These are phyloP conservation scores for Saposhnikovia divaricata DNA, from an alignment of 129 eudicot genomes.

Conservation along the genomic window DNA sequence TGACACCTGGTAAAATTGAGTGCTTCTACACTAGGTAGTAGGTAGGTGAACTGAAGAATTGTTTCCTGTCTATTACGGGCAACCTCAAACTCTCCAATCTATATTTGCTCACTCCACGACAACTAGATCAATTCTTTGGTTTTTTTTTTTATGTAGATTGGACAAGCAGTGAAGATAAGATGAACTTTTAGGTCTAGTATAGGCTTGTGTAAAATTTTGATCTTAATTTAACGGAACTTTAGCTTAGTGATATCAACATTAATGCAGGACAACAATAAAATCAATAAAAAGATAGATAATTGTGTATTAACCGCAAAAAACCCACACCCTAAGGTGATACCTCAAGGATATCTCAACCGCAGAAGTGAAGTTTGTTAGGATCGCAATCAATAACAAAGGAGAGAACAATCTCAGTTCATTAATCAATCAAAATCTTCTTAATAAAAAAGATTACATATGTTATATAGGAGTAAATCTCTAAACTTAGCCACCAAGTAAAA, in stretches of 20 bases:
- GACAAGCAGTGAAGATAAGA: not conserved
- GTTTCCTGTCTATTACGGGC: not conserved
- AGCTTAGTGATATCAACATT: not conserved
- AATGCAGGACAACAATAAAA: no score
- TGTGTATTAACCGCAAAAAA: no score
- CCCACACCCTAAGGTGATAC: no score
- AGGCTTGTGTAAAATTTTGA: not conserved
- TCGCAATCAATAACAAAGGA: no score
- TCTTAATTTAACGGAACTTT: not conserved
- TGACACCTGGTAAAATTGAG: not conserved
- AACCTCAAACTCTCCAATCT: not conserved
- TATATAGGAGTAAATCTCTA: no score
- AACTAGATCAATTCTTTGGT: not conserved
- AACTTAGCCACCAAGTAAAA: no score
- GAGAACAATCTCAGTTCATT: no score
- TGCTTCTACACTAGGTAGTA: not conserved
- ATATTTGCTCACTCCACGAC: not conserved
- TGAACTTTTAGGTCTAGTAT: not conserved
- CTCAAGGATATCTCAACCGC: no score
- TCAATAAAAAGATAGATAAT: no score
- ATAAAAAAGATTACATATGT: no score
- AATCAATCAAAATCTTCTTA: no score
- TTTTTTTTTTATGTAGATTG: not conserved
- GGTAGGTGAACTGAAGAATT: not conserved
- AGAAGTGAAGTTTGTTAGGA: no score